Base-by-base conservation (phyloP, 257 asterid genomes). In the Misopates orontium region DNA sequence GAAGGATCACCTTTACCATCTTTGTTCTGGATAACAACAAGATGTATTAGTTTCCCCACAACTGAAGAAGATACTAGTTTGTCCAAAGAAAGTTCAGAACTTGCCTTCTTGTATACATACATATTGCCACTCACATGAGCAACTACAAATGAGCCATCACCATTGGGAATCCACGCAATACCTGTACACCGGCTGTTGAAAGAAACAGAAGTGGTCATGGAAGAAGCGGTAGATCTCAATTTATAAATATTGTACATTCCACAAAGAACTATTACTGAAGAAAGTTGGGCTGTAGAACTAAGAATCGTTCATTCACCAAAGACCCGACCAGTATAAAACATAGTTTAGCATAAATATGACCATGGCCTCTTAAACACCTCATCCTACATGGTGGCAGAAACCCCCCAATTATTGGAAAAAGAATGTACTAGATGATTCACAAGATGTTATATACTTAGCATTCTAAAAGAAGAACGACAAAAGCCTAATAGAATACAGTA, bases 1-100 rank as follows among this genome's bases (percentile, higher is more conserved):
- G 98, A 88, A 68, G 99, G 91, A 80, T 93, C 98, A 59, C 88
- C 89, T 21, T 97, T 85, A 67, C 91, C 93, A 73, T 93, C 99
- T 82, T 87, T 93, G 70, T 79, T 84, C 99, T 93, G 76, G 56
- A 87, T 67, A 42, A 62, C 39, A 67, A 48, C 52, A 60, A 17
- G 60, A 40, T 47, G 4, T 21, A n/a, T n/a, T 28, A 23, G 36
- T 40, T 7, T 31, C 60, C 47, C 32, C 20, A 18, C n/a, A n/a
- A n/a, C n/a, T 3, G 47, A 25, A 55, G 48, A 61, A 52, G 57
- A 63, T 15, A 21, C 1, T 16, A 22, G 54, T 24, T 5, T 45
- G 23, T 24, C 40, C 52, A 52, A 28, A 67, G 28, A 22, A 72
- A 64, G 28, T 57, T 65, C 50, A 71, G 62, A 66, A 80, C 95